Conservation (phyloP, 2,329 filamentous ascomycete genomes). For the Ilyonectria destructans region DNA sequence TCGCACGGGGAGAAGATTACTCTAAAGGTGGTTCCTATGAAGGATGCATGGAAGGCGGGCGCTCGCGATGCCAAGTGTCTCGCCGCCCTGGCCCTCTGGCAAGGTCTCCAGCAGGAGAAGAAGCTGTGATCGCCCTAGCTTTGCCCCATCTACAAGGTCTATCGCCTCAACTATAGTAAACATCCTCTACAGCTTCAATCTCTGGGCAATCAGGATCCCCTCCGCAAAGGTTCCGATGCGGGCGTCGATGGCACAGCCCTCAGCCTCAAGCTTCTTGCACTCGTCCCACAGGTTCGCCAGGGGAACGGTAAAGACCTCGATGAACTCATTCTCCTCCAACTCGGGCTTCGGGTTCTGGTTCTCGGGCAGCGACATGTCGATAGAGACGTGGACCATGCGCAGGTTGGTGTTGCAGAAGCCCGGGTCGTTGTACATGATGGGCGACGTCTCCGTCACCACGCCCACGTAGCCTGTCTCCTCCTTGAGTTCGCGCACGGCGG, state of each 20-base stretch:
- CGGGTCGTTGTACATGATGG: constrained; percentile 78
- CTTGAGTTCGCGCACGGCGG: constrained; percentile 75
- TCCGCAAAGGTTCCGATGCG: constrained; percentile 84
- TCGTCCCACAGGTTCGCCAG: constrained; percentile 76
- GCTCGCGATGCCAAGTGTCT: constrained; percentile 74
- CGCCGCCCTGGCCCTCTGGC: constrained; percentile 72
- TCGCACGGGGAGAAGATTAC: constrained; percentile 75
- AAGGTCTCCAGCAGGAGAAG: constrained; percentile 67
- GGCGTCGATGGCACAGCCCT: constrained; percentile 86
- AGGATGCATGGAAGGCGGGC: constrained; percentile 72
- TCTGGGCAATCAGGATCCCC: constrained; percentile 81
- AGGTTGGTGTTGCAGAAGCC: constrained; percentile 79
- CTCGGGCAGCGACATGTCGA: constrained; percentile 79
- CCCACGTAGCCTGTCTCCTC: constrained; percentile 80
- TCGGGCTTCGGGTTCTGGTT: constrained; percentile 80
- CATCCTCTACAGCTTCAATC: constrained; percentile 59
- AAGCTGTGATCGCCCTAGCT: constrained; percentile 51
- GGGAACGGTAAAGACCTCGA: constrained; percentile 82
- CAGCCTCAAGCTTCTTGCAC: constrained; percentile 76
- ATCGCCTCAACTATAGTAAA: constrained; percentile 15
- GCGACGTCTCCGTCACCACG: constrained; percentile 69
- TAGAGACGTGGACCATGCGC: constrained; percentile 79
- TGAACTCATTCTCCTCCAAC: constrained; percentile 86
- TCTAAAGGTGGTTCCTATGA: constrained; percentile 71
- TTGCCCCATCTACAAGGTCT: constrained; percentile 24